Base-by-base conservation (phyloP, 2,329 filamentous ascomycete genomes). In the Parastagonospora avenae region DNA sequence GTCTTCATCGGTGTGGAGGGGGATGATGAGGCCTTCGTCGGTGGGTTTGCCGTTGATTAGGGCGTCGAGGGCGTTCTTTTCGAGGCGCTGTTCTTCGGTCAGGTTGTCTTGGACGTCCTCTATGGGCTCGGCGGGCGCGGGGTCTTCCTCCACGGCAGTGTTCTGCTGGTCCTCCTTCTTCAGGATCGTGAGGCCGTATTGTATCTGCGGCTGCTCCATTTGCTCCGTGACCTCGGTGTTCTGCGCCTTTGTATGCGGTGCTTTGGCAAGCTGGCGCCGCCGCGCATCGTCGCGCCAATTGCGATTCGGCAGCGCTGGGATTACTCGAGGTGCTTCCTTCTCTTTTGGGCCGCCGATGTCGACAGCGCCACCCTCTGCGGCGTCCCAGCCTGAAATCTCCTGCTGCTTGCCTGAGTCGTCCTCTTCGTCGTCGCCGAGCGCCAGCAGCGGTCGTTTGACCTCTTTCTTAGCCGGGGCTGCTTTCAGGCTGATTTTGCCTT, bases 201-300 rank as follows among this genome's bases (percentile, higher is more conserved):
- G 69, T 2, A 75, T 74, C 76, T 66, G 60, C 16, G 78, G 47
- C 47, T 62, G 57, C 74, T 77, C 54, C 28, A 66, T 64, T 27
- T 68, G 71, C 32, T 71, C 72, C 19, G 53, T 62, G n/a, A 69
- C 71, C 35, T 64, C 67, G 48, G 70, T 64, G 29, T 72, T 64
- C 32, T 77, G 62, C 15, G 50, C 51, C 75, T 77, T 59, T 75
- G 76, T 54, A 54, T 82, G 83, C 6, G 71, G n/a, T 83, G 85
- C n/a, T 87, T 74, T 11, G 82, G 69, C 67, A 83, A 86, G 70
- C 79, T 85, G 58, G 81, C 75, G 75, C 54, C 79, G 79, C 55
- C 77, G 77, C 54, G 59, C 61, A 36, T 85, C 82, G 50, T 80
- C 77, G 62, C 81, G 79, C 85, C 85, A 88, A 74, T 89, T 83